A percentile compares a stretch with the other conserved stretches of the same genome.
Conservation (phyloP, 2,329 filamentous ascomycete genomes). For the Epichloe coenophiala region DNA sequence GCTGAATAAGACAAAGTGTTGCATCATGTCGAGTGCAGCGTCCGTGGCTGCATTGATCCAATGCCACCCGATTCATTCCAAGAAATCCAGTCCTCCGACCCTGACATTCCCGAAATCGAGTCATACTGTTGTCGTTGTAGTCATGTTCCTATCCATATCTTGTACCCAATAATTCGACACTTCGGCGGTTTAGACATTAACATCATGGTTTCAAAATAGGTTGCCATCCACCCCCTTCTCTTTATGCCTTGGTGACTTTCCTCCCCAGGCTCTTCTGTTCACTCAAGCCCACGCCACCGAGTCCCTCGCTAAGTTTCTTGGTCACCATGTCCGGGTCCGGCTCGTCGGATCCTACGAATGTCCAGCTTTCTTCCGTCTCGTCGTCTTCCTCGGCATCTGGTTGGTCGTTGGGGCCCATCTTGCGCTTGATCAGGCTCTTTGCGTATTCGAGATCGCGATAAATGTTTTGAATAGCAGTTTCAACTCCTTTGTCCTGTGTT, state of each 20-base stretch:
- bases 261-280: slow-evolving; percentile 13
- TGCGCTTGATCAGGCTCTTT: slow-evolving; percentile 62
- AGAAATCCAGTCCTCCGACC: neutral
- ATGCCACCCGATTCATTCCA: neutral
- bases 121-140: neutral
- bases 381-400: slow-evolving; percentile 33
- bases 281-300: slow-evolving; percentile 10
- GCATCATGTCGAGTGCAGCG: neutral
- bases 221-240: neutral
- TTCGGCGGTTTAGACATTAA: neutral
- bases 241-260: slow-evolving; percentile 6
- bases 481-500: slow-evolving; percentile 70
- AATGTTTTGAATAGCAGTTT: slow-evolving; percentile 76
- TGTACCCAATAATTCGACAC: neutral
- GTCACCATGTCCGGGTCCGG: slow-evolving; percentile 30
- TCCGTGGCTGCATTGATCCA: neutral
- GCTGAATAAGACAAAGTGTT: neutral
- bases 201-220: neutral
- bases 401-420: slow-evolving; percentile 35
- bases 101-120: too few species aligned
- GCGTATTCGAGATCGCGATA: slow-evolving; percentile 95
- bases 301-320: slow-evolving; percentile 25
- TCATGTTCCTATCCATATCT: neutral
- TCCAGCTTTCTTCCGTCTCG: slow-evolving; percentile 74
- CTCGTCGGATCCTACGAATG: slow-evolving; percentile 56